These are phyloP conservation scores for Fistulina hepatica DNA, from an alignment of 1,284 basidiomycete species.

Conservation along the genomic window DNA sequence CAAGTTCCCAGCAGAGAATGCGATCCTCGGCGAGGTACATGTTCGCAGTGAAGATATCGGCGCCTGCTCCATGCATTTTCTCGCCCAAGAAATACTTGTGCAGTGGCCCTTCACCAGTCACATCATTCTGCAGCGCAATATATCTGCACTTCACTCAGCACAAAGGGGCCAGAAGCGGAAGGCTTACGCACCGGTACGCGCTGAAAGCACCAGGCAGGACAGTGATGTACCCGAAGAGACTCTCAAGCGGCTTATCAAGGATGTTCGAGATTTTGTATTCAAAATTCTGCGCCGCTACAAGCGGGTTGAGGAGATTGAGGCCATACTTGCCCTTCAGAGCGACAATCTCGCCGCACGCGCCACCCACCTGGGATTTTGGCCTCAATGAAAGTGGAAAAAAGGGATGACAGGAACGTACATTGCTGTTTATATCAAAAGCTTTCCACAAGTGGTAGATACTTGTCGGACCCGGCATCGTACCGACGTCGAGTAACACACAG, in stretches of 20 bases:
- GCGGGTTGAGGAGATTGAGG: constrained; percentile 34
- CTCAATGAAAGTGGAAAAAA: too few species aligned
- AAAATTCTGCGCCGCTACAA: constrained; percentile 83
- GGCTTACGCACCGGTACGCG: constrained; percentile 79
- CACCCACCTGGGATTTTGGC: too few species aligned
- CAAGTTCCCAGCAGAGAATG: constrained; percentile 91
- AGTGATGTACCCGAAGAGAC: constrained; percentile 82
- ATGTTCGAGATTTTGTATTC: constrained; percentile 98
- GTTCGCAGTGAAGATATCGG: constrained; percentile 87
- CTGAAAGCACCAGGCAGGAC: constrained; percentile 91
- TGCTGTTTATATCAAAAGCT: constrained; percentile 91
- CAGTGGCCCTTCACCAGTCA: constrained; percentile 74
- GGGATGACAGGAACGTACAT: too few species aligned
- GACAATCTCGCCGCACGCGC: constrained; percentile 95
- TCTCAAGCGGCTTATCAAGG: constrained; percentile 72
- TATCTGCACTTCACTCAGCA: too few species aligned
- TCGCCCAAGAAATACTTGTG: constrained; percentile 94
- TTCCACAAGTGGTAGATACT: constrained; percentile 97
- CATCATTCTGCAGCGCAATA: constrained; percentile 84
- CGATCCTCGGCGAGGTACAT: constrained; percentile 93
- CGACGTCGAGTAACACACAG: constrained; percentile 90
- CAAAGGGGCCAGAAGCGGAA: too few species aligned
- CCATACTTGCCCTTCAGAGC: constrained; percentile 82
- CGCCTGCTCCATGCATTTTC: constrained; percentile 82
- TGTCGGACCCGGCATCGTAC: constrained; percentile 83